phyloP scores from a whole-genome alignment of 169 alveolate species.

The Toxoplasma gondii region DNA sequence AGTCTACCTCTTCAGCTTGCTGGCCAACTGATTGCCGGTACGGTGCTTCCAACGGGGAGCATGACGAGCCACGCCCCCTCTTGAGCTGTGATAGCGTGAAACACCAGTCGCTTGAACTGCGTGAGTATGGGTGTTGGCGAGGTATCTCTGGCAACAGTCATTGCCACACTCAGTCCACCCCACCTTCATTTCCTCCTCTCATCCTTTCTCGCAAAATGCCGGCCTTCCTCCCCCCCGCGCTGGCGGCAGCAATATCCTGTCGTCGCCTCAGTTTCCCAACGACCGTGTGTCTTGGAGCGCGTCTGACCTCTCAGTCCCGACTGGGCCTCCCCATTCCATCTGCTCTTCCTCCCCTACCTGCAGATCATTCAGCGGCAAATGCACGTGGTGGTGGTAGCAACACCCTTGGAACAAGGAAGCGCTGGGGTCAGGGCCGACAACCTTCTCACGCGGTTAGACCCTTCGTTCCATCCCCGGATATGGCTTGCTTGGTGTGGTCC shows the following conservation, averaged over 20 bases:
- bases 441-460: not conserved
- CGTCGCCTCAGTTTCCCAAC: not conserved
- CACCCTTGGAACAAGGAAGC: no score
- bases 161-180: not conserved
- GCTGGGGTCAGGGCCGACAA: not conserved
- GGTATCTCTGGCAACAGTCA: not conserved
- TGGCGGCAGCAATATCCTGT: constrained; percentile 14
- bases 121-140: not conserved
- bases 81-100: no score
- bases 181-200: not conserved
- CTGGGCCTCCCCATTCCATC: not conserved
- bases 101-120: no score
- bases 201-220: not conserved
- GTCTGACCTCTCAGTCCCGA: not conserved
- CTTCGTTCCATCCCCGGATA: not conserved
- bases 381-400: no score
- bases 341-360: constrained; percentile 6
- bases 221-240: not conserved
- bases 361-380: no score
- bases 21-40: no score
- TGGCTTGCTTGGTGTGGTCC: not conserved
- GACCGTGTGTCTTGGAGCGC: constrained; percentile 1
- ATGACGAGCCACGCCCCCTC: no score
- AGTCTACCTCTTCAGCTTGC: no score
- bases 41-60: no score